Evolutionary conservation across 331 rosid species (phyloP).

Genomic region (Quercus phellos): DNA sequence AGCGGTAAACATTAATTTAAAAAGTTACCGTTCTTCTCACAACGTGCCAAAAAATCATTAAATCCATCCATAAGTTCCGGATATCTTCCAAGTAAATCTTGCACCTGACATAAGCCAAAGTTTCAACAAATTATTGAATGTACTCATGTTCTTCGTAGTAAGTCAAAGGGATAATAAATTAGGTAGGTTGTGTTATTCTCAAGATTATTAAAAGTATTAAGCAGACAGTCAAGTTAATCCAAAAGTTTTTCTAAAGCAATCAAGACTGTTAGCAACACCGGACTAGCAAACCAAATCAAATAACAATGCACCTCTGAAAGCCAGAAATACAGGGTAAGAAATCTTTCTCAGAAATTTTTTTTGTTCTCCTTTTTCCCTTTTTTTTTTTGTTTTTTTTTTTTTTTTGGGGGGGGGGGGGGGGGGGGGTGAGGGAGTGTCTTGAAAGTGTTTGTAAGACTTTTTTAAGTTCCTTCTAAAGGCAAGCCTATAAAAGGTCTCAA

Average conservation of each 20-base stretch:
- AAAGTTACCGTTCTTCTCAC: slow-evolving; percentile 89
- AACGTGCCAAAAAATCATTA: slow-evolving; percentile 75
- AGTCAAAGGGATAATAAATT: background rate
- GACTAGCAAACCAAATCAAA: background rate
- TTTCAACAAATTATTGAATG: slow-evolving; percentile 19
- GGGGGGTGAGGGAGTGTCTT: background rate
- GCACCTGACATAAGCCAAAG: slow-evolving; percentile 51
- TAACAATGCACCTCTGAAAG: background rate
- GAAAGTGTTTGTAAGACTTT: too few relatives aligned
- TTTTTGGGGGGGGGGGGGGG: background rate
- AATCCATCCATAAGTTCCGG: slow-evolving; percentile 91
- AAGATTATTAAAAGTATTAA: background rate
- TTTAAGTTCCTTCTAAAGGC: background rate
- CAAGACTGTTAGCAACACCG: background rate
- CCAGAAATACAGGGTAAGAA: background rate
- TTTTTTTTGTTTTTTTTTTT: too few relatives aligned
- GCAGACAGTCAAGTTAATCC: background rate
- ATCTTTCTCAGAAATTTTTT: background rate
- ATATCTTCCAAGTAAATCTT: slow-evolving; percentile 82
- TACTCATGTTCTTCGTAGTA: background rate
- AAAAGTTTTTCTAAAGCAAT: background rate
- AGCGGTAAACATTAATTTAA: slow-evolving; percentile 23
- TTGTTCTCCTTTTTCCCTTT: too few relatives aligned
- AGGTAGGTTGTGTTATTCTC: background rate
- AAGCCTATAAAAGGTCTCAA: background rate